phyloP scores from a whole-genome alignment of 2,329 filamentous ascomycete species.

The Aspergillus puulaauensis region DNA sequence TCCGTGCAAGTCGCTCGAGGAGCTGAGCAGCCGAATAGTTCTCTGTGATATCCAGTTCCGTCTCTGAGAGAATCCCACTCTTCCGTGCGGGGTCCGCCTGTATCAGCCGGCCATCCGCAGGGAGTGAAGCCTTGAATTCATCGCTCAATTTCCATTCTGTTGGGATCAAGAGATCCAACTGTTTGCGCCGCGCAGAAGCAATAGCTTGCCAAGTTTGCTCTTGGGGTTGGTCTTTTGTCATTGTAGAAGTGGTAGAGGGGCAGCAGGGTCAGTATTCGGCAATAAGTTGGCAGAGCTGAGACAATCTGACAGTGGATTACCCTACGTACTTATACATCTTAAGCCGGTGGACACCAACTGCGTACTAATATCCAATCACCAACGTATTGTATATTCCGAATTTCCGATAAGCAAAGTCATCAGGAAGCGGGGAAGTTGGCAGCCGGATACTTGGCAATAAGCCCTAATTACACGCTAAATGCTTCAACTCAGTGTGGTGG shows the following conservation, averaged over 20 bases:
- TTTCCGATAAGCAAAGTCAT: no score
- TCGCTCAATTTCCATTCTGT: constrained; percentile 31
- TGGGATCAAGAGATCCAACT: constrained; percentile 31
- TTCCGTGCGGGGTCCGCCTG: background rate
- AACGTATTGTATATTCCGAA: no score
- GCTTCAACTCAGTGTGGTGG: no score
- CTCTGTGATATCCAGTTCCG: constrained; percentile 52
- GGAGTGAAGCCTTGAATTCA: constrained; percentile 8
- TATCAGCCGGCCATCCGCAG: constrained; percentile 4
- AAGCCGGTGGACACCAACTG: no score
- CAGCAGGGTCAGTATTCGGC: background rate
- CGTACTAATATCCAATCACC: no score
- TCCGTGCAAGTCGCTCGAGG: constrained; percentile 24
- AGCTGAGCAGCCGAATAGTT: constrained; percentile 37
- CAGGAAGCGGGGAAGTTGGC: no score
- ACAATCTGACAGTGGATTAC: no score
- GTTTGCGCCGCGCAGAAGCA: constrained; percentile 24
- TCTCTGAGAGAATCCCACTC: constrained; percentile 44
- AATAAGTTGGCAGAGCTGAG: background rate
- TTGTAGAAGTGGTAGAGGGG: background rate
- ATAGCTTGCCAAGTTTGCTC: constrained; percentile 18
- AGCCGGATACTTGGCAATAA: no score
- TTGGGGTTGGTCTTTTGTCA: background rate
- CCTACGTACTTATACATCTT: background rate
- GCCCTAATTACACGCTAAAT: no score